These are phyloP conservation scores for Colletotrichum australisinense DNA, from an alignment of 2,329 filamentous ascomycete species.

Conservation along the genomic window DNA sequence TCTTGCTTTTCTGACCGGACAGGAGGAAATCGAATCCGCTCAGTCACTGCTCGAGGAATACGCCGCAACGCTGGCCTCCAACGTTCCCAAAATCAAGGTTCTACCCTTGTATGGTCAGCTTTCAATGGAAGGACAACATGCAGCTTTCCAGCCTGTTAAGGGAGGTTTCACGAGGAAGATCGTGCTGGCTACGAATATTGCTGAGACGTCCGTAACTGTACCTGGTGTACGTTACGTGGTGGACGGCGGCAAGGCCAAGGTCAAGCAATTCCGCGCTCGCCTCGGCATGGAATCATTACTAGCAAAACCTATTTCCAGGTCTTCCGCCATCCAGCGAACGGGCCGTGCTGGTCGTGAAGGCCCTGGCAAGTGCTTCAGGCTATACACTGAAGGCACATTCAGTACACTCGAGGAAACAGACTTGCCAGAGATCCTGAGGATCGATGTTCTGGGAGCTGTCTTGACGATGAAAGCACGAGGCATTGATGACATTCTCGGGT, in stretches of 20 bases:
- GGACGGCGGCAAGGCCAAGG: slow-evolving; percentile 92
- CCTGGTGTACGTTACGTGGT: slow-evolving; percentile 92
- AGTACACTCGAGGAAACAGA: slow-evolving; percentile 77
- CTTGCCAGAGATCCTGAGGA: slow-evolving; percentile 89
- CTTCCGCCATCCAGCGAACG: slow-evolving; percentile 89
- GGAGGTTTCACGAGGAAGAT: slow-evolving; percentile 84
- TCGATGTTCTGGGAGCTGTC: slow-evolving; percentile 86
- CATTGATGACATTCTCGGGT: slow-evolving; percentile 82
- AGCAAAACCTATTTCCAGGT: slow-evolving; percentile 90
- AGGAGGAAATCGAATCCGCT: slow-evolving; percentile 89
- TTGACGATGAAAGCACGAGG: slow-evolving; percentile 95
- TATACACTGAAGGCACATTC: slow-evolving; percentile 88
- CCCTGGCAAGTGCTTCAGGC: slow-evolving; percentile 86
- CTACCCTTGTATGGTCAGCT: slow-evolving; percentile 92
- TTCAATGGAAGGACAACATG: slow-evolving; percentile 86
- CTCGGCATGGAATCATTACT: slow-evolving; percentile 92
- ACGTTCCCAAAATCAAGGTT: slow-evolving; percentile 78
- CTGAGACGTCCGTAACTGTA: slow-evolving; percentile 97
- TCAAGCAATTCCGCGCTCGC: slow-evolving; percentile 88
- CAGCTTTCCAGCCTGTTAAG: slow-evolving; percentile 82
- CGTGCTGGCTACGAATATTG: slow-evolving; percentile 95
- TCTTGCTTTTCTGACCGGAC: slow-evolving; percentile 90
- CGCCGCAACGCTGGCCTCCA: slow-evolving; percentile 75
- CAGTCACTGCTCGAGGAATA: slow-evolving; percentile 87
- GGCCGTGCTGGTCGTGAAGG: slow-evolving; percentile 95